These are phyloP conservation scores for Metschnikowia gelsemii DNA, from an alignment of 805 yeast genomes.

Conservation along the genomic window DNA sequence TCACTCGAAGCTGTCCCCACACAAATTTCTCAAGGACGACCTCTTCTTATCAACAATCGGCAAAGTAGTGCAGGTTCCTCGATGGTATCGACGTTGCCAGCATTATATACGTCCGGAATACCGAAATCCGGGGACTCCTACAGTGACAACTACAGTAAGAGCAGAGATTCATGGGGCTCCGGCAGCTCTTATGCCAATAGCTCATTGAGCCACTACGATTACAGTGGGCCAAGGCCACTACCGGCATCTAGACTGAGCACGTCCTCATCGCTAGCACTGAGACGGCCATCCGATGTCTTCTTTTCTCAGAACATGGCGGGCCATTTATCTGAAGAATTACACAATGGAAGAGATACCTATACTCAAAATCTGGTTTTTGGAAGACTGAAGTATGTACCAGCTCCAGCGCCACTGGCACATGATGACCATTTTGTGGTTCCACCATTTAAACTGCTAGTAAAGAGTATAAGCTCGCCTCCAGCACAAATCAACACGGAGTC, in stretches of 20 bases:
- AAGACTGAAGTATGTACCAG: neutral
- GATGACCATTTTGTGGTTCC: constrained; percentile 10
- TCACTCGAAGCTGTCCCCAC: neutral
- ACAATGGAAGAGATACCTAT: neutral
- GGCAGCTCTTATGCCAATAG: neutral
- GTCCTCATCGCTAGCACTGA: constrained; percentile 11
- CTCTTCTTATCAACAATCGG: neutral
- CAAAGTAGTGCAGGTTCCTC: constrained; percentile 1
- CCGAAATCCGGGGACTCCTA: neutral
- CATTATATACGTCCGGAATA: neutral
- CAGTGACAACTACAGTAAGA: neutral
- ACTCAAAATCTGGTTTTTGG: neutral
- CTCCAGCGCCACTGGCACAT: neutral
- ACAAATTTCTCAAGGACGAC: too few relatives aligned
- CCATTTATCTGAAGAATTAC: neutral
- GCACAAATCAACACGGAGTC: neutral
- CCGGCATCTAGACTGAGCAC: constrained; percentile 7
- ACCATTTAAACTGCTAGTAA: constrained; percentile 13
- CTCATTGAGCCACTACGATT: neutral
- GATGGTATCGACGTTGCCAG: constrained; percentile 8
- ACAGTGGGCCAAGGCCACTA: neutral
- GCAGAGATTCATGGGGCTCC: constrained; percentile 3
- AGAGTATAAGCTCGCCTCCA: constrained; percentile 10
- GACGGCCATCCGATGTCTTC: constrained; percentile 42
- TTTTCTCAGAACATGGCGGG: constrained; percentile 1